Base-by-base conservation (phyloP, 164 flowering plant genomes). In the Stephania yunnanensis region DNA sequence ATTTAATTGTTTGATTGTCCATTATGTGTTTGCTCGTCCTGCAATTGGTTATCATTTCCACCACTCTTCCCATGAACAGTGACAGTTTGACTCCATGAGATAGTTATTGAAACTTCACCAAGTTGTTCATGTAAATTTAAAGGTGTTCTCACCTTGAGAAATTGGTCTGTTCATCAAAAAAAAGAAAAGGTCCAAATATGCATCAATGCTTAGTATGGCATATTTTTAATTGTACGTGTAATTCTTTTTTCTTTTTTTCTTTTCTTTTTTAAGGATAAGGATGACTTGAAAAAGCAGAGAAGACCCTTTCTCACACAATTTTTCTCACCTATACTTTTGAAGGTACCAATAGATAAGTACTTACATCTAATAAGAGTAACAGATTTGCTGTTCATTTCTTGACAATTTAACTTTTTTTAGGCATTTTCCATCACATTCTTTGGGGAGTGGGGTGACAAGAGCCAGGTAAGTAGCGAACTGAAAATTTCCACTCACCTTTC, bases 391-490 rank as follows among this genome's bases (percentile, higher is more conserved):
- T 68, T 36, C 55, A 6, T 61, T 71, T 64, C 42, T 71, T n/a
- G 42, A 64, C 7, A 5, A 77, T n/a, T 15, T 20, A 36, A 36
- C 11, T 48, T 79, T 72, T 5, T 83, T 78, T 87, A 96, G 98
- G 99, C 99, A 74, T 96, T 96, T 81, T 96, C 99, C 12, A 89
- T 96, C 73, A 96, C 92, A 7, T 96, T 96, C 78, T 96, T 96
- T 80, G 99, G 99, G 67, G 99, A 96, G 83, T 96, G 94, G 97
- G 99, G 99, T 83, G 99, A 96, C 85, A 96, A 89, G 83, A 96
- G 99, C 84, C 99, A 96, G 91, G 99, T 94, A 82, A 79, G 78
- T 36, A 73, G 65, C 68, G 55, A 7, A 48, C 31, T 63, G 15
- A n/a, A 22, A 69, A 25, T 25, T 25, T 52, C 45, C 31, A 22